These are phyloP conservation scores for Castanospermum australe DNA, from an alignment of 306 rosid genomes.

Conservation along the genomic window DNA sequence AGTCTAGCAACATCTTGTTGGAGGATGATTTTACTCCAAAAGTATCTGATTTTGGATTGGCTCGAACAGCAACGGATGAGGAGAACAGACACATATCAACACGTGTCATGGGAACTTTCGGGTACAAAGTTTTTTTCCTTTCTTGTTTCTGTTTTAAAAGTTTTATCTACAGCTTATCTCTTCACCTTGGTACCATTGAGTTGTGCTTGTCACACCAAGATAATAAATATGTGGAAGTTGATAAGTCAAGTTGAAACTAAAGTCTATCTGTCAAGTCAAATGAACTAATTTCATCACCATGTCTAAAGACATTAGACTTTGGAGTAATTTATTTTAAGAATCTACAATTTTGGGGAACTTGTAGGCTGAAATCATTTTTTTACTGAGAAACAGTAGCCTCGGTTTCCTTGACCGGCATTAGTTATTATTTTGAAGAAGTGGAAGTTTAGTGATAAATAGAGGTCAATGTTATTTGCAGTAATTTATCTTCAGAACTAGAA, in stretches of 20 bases:
- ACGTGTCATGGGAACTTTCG: slow-evolving; percentile 92
- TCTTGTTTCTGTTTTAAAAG: background rate
- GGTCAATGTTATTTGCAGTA: background rate
- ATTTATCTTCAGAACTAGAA: background rate
- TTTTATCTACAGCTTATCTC: background rate
- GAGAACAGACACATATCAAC: slow-evolving; percentile 72
- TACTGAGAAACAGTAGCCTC: background rate
- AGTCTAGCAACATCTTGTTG: slow-evolving; percentile 85
- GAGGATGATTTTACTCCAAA: slow-evolving; percentile 85
- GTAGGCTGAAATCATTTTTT: background rate
- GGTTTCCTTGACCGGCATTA: background rate
- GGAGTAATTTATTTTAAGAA: background rate
- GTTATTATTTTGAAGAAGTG: background rate
- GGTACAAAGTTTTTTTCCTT: slow-evolving; percentile 43
- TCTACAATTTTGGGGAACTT: background rate
- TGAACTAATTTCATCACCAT: background rate
- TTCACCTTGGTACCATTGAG: background rate
- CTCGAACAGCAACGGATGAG: slow-evolving; percentile 67
- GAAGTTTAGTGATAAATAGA: background rate
- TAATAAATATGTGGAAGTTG: background rate
- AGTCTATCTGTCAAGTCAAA: background rate
- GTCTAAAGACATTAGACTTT: background rate
- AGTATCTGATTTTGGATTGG: slow-evolving; percentile 91
- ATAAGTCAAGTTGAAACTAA: too few species aligned
- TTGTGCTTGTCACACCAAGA: background rate